Percentiles rank a stretch among this genome's conserved stretches.
These are phyloP conservation scores for Ganoderma multipileum DNA, from an alignment of 1,284 basidiomycete genomes.

Conservation along the genomic window DNA sequence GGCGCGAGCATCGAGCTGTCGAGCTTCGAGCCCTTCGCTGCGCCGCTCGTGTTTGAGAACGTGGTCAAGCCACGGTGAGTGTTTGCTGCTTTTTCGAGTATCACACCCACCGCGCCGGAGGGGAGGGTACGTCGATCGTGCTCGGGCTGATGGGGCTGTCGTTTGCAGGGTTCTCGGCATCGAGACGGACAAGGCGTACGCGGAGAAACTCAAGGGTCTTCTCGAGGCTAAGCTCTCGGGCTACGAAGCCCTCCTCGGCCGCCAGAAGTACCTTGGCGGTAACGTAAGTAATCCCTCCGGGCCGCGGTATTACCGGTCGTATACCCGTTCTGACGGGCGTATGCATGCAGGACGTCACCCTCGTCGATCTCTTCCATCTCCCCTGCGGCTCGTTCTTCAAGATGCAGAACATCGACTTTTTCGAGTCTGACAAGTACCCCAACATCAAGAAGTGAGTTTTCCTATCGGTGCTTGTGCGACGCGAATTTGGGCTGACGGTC, in stretches of 20 bases:
- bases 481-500: not conserved
- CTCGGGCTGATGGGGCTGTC: not conserved
- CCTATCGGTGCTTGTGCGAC: not conserved
- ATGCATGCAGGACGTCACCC: conserved; percentile 50
- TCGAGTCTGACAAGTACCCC: conserved; percentile 36
- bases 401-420: conserved; percentile 30
- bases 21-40: conserved; percentile 57
- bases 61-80: conserved; percentile 55
- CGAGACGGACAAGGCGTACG: not conserved
- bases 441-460: conserved; percentile 39
- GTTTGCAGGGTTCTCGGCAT: not conserved
- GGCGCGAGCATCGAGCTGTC: conserved; percentile 58
- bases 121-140: no score
- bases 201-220: not conserved
- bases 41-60: conserved; percentile 50
- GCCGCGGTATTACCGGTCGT: not conserved
- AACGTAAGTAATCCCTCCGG: conserved; percentile 29
- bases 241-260: conserved; percentile 38
- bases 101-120: not conserved
- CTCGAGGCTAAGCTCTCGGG: not conserved
- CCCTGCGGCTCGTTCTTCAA: conserved; percentile 47
- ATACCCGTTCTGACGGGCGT: not conserved
- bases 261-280: conserved; percentile 56
- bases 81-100: not conserved
- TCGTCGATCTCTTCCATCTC: conserved; percentile 62